phyloP scores from a whole-genome alignment of 73 alveolate genomes.

The Paramecium sonneborni region DNA sequence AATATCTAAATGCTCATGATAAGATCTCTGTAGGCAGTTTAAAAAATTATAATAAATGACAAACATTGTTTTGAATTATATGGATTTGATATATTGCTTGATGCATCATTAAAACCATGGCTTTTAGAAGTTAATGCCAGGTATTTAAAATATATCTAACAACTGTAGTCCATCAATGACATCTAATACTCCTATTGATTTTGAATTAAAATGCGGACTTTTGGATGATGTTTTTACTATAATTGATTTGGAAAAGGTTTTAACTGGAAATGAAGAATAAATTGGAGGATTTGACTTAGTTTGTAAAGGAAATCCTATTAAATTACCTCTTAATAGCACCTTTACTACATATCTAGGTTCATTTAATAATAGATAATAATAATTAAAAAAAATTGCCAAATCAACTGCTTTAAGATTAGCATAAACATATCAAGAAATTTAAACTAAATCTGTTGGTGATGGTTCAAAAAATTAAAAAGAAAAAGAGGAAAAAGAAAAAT shows the following conservation, averaged over 20 bases:
- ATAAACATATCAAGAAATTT: slow-evolving; percentile 48
- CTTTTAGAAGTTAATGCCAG: slow-evolving; percentile 88
- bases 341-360: slow-evolving; percentile 92
- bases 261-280: slow-evolving; percentile 99
- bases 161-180: slow-evolving; percentile 99
- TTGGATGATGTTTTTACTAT: slow-evolving; percentile 97
- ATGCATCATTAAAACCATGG: slow-evolving; percentile 99
- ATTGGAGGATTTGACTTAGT: slow-evolving; percentile 99
- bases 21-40: slow-evolving; percentile 87
- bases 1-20: slow-evolving; percentile 86
- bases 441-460: neutral
- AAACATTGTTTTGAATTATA: slow-evolving; percentile 99
- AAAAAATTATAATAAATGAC: slow-evolving; percentile 97
- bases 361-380: slow-evolving; percentile 92
- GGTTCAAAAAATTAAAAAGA: neutral
- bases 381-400: slow-evolving; percentile 94
- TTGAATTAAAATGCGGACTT: slow-evolving; percentile 92
- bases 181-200: slow-evolving; percentile 97
- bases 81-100: slow-evolving; percentile 98
- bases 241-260: slow-evolving; percentile 85
- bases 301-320: slow-evolving; percentile 88
- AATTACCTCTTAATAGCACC: slow-evolving; percentile 86
- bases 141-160: too few species aligned
- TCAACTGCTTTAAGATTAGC: slow-evolving; percentile 95
- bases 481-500: neutral